phyloP scores from a whole-genome alignment of 2,329 filamentous ascomycete species.

The Akanthomyces lecanii region DNA sequence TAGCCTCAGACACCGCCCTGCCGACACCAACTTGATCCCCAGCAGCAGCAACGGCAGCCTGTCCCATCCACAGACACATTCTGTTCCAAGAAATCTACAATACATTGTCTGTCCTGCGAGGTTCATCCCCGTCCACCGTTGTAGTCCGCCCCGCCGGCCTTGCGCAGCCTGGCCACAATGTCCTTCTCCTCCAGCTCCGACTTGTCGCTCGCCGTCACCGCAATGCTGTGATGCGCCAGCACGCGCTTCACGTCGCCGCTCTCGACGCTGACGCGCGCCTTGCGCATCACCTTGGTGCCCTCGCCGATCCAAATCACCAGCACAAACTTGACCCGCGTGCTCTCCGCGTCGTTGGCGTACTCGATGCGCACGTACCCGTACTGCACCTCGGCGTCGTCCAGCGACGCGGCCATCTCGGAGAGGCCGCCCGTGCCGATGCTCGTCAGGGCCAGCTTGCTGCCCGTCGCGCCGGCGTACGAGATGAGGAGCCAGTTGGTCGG shows the following conservation, averaged over 20 bases:
- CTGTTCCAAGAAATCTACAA: too few relatives aligned
- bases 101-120: too few relatives aligned
- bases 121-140: conserved; percentile 57
- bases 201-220: conserved; percentile 58
- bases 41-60: background rate
- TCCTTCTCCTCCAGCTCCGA: conserved; percentile 58
- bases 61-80: too few relatives aligned
- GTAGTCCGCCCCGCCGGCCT: conserved; percentile 67
- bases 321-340: conserved; percentile 63
- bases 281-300: conserved; percentile 63
- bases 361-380: conserved; percentile 64
- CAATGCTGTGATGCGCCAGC: conserved; percentile 61
- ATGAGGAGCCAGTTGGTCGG: conserved; percentile 64
- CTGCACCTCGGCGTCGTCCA: conserved; percentile 58
- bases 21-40: background rate
- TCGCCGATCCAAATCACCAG: conserved; percentile 66
- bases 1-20: background rate
- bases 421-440: conserved; percentile 59
- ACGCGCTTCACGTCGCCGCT: conserved; percentile 60
- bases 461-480: conserved; percentile 52
- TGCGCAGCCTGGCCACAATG: conserved; percentile 57
- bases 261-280: conserved; percentile 65
- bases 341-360: conserved; percentile 68
- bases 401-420: conserved; percentile 48
- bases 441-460: conserved; percentile 53